Conservation (phyloP, 2,329 filamentous ascomycete genomes). For the Elsinoe ampelina region DNA sequence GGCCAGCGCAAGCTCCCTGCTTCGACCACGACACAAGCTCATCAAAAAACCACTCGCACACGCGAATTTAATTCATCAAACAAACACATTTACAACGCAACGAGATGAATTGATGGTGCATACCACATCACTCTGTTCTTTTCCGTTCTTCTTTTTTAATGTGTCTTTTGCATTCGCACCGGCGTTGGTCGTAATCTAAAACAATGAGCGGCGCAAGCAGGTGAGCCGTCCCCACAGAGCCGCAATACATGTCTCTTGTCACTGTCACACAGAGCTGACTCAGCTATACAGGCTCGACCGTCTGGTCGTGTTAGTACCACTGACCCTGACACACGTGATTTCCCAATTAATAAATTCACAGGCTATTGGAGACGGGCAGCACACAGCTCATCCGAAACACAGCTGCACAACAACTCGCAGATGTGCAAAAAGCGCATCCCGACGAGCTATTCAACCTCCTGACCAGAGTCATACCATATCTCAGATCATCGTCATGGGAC, state of each 20-base stretch:
- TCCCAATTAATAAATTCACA: conserved; percentile 30
- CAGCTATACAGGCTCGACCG: conserved; percentile 29
- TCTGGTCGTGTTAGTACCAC: conserved; percentile 25
- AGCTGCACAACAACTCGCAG: conserved; percentile 89
- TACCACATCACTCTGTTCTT: background rate
- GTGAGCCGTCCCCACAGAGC: conserved; percentile 14
- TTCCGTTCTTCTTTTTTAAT: background rate
- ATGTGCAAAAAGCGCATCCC: conserved; percentile 96
- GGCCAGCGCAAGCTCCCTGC: background rate
- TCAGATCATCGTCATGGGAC: conserved; percentile 94
- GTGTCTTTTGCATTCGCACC: background rate
- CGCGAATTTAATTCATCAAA: background rate
- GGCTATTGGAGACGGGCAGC: conserved; percentile 92
- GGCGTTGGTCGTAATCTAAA: conserved; percentile 16
- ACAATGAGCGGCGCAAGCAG: conserved; percentile 19
- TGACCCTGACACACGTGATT: conserved; percentile 1
- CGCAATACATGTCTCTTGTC: background rate
- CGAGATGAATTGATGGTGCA: conserved; percentile 5
- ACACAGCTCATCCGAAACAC: conserved; percentile 94
- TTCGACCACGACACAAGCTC: background rate
- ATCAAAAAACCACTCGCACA: background rate
- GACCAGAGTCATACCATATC: conserved; percentile 86
- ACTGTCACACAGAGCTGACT: conserved; percentile 14
- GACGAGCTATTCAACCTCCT: conserved; percentile 96
- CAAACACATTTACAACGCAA: background rate